Evolutionary conservation across 192 early-diverging fungal genomes (phyloP), one percentile per base, ranked within the genome.

Genomic region (Physocladia obscura): DNA sequence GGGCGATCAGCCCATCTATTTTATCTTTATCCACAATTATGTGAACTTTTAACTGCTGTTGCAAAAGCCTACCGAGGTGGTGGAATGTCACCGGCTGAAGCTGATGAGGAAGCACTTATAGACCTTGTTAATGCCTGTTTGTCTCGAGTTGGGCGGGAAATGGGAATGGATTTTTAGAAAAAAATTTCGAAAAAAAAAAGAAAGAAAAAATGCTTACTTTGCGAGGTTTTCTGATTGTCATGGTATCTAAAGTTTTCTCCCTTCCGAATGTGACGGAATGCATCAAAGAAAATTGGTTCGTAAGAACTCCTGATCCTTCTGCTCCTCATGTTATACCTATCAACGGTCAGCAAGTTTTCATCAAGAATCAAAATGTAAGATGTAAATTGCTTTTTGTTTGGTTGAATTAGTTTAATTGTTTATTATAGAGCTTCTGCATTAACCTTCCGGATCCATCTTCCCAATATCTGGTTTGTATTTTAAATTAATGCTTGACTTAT

Each of bases 1-100:
- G 85, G 88, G 24, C 64, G 78, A 4, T 73, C 70, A 27, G 87
- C 88, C n/a, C 88, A 90, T 52, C 29, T 91, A 31, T 92, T 90
- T 76, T 86, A 82, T 68, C 70, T 92, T 35, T 91, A 89, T 70
- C 85, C 87, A 17, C 49, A 81, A 15, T 59, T 92, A 21, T 88
- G 85, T 70, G 80, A 88, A 32, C 49, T 79, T n/a, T 30, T 82
- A 2, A 58, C 68, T 5, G 73, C 63, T 19, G 60, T 78, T 19
- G 67, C 71, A 44, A 57, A 61, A 27, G 57, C 54, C 2, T 39
- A 58, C 19, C 30, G 32, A 15, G 76, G 24, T 3, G 39, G 30
- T 34, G 68, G 69, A 22, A 63, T 48, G 11, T 65, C 67, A 4
- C 58, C 49, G 19, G 75, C 62, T 35, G 65, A 68, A 32, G 65